Conservation (phyloP, 352 stramenopile genomes). For the Phytophthora cactorum region DNA sequence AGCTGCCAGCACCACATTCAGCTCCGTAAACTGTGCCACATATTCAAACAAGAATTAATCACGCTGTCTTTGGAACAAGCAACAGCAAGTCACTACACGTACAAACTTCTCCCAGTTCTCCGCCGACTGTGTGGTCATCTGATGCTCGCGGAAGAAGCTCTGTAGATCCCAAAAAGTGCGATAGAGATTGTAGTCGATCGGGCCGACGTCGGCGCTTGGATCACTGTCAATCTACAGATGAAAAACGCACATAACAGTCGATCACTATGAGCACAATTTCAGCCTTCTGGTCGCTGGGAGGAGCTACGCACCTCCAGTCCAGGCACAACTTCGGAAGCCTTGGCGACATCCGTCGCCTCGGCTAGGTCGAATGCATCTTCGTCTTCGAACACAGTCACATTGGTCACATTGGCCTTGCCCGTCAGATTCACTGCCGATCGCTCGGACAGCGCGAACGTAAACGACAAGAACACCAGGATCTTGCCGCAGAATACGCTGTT, state of each 20-base stretch:
- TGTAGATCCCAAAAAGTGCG: conserved; percentile 92
- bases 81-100: conserved; percentile 36
- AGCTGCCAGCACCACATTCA: conserved; percentile 78
- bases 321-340: conserved; percentile 31
- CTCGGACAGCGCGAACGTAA: conserved; percentile 85
- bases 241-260: neutral
- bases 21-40: conserved; percentile 64
- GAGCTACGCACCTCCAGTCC: conserved; percentile 35
- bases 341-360: conserved; percentile 57
- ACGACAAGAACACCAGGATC: conserved; percentile 89
- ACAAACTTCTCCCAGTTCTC: conserved; percentile 88
- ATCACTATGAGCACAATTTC: conserved; percentile 8
- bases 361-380: conserved; percentile 74
- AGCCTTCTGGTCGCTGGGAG: neutral
- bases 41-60: conserved; percentile 7
- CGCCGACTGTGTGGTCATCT: conserved; percentile 61
- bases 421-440: conserved; percentile 85
- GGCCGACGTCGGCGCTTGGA: conserved; percentile 44
- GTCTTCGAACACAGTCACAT: conserved; percentile 83
- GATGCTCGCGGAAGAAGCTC: conserved; percentile 84
- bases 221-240: conserved; percentile 58
- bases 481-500: conserved; percentile 91
- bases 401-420: conserved; percentile 81
- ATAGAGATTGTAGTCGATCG: conserved; percentile 93
- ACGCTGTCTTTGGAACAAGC: neutral